These are phyloP conservation scores for Russula dissimulans DNA, from an alignment of 768 basidiomycete species.

Conservation along the genomic window DNA sequence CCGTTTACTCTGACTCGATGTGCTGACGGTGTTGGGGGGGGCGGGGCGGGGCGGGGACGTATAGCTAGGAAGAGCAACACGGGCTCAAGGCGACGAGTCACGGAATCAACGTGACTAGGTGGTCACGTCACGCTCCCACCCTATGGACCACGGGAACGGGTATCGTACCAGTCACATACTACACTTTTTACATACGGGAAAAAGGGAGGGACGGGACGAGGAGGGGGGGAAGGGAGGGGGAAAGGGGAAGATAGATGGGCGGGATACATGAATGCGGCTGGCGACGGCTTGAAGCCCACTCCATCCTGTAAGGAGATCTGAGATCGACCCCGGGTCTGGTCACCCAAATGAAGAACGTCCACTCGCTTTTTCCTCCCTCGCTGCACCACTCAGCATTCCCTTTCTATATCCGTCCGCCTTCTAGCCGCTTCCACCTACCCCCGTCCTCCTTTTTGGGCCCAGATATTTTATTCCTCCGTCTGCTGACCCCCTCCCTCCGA, in stretches of 20 bases:
- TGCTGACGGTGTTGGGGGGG: background rate
- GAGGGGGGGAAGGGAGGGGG: slow-evolving; percentile 17
- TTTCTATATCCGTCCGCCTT: slow-evolving; percentile 18
- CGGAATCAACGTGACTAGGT: slow-evolving; percentile 13
- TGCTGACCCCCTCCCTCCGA: slow-evolving; percentile 10
- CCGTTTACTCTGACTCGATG: background rate
- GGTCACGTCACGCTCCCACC: slow-evolving; percentile 20
- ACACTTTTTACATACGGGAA: slow-evolving; percentile 17
- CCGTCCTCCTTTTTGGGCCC: slow-evolving; percentile 4
- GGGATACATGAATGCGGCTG: slow-evolving; percentile 21
- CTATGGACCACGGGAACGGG: slow-evolving; percentile 8
- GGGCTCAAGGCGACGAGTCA: slow-evolving; percentile 13
- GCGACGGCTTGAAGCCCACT: slow-evolving; percentile 20
- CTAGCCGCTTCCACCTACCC: slow-evolving; percentile 7
- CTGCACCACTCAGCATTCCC: slow-evolving; percentile 6
- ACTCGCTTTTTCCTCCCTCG: slow-evolving; percentile 18
- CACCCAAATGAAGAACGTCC: slow-evolving; percentile 20
- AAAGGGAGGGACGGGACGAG: slow-evolving; percentile 18
- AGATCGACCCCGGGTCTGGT: slow-evolving; percentile 20
- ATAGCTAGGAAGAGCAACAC: slow-evolving; percentile 15
- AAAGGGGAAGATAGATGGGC: slow-evolving; percentile 18
- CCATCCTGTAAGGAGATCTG: slow-evolving; percentile 21
- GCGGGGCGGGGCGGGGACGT: slow-evolving; percentile 11
- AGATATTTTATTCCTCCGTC: background rate
- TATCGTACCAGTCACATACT: slow-evolving; percentile 4